These are phyloP conservation scores for Brassica incana DNA, from an alignment of 345 rosid species.

Conservation along the genomic window DNA sequence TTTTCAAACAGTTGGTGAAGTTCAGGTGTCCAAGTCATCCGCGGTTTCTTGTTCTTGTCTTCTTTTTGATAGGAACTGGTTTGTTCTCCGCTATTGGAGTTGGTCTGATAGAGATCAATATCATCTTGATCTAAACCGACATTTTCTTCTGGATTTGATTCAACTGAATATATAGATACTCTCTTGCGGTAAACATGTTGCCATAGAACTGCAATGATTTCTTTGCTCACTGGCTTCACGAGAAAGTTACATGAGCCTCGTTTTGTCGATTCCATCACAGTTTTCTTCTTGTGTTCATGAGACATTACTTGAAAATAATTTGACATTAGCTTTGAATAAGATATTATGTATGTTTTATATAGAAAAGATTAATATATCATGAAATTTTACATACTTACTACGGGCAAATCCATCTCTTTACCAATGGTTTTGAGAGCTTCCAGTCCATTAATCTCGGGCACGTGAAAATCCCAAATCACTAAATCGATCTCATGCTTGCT, in stretches of 20 bases:
- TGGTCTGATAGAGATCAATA: not conserved
- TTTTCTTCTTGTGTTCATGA: conserved; percentile 2
- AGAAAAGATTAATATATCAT: not conserved
- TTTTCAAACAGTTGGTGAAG: conserved; percentile 21
- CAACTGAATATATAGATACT: not conserved
- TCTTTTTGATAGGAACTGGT: not conserved
- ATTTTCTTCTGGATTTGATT: not conserved
- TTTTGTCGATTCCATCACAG: conserved; percentile 12
- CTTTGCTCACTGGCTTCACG: conserved; percentile 30
- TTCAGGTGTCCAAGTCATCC: conserved; percentile 29
- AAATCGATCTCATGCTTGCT: conserved; percentile 27
- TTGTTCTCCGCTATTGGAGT: not conserved
- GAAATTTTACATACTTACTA: conserved; percentile 12
- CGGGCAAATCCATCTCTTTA: conserved; percentile 26
- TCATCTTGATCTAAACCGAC: not conserved
- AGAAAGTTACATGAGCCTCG: conserved; percentile 33
- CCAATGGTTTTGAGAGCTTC: conserved; percentile 23
- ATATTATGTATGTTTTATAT: not conserved
- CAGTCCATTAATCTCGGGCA: conserved; percentile 15
- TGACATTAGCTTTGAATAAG: not conserved
- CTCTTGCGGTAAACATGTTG: conserved; percentile 26
- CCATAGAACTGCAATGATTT: conserved; percentile 24
- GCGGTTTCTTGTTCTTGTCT: conserved; percentile 17
- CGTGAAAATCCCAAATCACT: conserved; percentile 35
- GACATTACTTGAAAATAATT: conserved; percentile 26